Percentiles rank a stretch among this genome's conserved stretches.
Conservation (phyloP, 163 green algal genomes). For the Smithsoniella earleae region DNA sequence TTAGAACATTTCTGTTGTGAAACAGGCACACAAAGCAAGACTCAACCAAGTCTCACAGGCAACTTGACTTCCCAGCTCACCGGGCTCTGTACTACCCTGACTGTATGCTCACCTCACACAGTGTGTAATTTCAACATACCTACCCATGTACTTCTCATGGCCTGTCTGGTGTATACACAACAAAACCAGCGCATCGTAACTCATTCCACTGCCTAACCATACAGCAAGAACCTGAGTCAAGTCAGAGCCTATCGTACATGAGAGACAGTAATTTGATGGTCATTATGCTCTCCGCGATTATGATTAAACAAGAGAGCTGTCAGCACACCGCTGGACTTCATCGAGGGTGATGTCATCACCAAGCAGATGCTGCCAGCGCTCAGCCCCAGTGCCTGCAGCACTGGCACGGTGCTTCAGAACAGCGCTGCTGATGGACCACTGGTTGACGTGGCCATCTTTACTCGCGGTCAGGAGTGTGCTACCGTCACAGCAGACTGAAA, state of each 20-base stretch:
- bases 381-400: conserved; percentile 10
- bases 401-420: conserved; percentile 34
- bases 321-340: conserved; percentile 56
- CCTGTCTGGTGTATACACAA: neutral
- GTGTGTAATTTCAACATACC: no score
- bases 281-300: no score
- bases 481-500: conserved; percentile 52
- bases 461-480: conserved; percentile 51
- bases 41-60: no score
- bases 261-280: conserved; percentile 50
- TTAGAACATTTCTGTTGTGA: no score
- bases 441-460: conserved; percentile 41
- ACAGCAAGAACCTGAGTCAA: neutral
- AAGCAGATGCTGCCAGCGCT: conserved; percentile 41
- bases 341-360: conserved; percentile 42
- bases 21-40: no score
- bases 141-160: no score
- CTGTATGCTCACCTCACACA: no score
- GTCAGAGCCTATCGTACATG: conserved; percentile 33
- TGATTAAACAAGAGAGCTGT: no score
- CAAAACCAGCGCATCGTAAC: no score
- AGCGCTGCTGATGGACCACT: conserved; percentile 45
- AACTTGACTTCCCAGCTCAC: no score
- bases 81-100: no score
- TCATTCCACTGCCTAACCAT: no score